These are phyloP conservation scores for Pythium biforme DNA, from an alignment of 352 stramenopile genomes.

Conservation along the genomic window DNA sequence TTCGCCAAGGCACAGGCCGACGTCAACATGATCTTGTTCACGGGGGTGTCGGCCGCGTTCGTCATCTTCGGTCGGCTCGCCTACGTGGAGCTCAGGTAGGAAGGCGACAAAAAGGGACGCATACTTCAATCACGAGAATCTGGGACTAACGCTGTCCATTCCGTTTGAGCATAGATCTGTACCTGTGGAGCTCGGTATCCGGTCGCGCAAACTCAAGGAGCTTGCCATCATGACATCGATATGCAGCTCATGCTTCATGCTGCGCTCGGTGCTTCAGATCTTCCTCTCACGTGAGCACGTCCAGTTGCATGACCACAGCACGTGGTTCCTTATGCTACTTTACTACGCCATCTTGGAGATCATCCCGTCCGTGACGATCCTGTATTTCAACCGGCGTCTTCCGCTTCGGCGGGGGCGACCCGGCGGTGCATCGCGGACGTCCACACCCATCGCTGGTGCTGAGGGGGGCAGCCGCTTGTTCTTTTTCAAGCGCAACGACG, in stretches of 20 bases:
- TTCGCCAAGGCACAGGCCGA: conserved; percentile 78
- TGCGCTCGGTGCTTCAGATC: conserved; percentile 66
- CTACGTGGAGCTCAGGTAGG: conserved; percentile 74
- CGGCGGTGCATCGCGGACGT: conserved; percentile 29
- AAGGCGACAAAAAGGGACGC: no score
- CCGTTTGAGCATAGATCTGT: conserved; percentile 45
- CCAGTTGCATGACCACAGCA: conserved; percentile 73
- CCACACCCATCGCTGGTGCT: conserved; percentile 39
- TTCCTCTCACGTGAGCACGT: conserved; percentile 63
- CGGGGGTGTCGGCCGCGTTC: conserved; percentile 71
- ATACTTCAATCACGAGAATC: no score
- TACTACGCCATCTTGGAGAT: conserved; percentile 85
- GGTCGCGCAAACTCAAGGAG: conserved; percentile 83
- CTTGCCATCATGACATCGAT: conserved; percentile 77
- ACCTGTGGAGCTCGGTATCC: conserved; percentile 77
- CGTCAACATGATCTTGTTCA: conserved; percentile 80
- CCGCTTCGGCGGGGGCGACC: conserved; percentile 40
- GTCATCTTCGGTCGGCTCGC: conserved; percentile 78
- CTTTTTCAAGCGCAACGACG: conserved; percentile 43
- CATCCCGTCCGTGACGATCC: conserved; percentile 64
- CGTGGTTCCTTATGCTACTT: conserved; percentile 77
- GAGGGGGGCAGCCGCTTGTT: conserved; percentile 36
- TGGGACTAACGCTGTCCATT: no score
- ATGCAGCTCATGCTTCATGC: conserved; percentile 84
- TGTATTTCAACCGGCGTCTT: conserved; percentile 85